Evolutionary conservation across 1,139 yeast genomes (phyloP).

Genomic region (Wickerhamomyces sp.): DNA sequence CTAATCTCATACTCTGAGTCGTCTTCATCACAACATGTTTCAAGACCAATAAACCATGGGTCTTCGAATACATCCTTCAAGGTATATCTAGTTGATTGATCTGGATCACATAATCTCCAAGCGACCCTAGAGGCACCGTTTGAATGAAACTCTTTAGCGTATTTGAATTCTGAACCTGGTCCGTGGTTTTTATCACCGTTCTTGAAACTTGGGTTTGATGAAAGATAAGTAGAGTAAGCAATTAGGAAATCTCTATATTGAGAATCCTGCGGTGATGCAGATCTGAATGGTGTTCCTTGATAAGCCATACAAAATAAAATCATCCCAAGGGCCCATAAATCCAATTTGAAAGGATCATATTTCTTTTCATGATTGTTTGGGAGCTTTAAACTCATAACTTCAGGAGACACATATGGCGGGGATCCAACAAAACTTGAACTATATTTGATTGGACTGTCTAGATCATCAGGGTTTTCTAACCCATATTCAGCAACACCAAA

Average conservation of each 20-base stretch:
- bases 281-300: slow-evolving; percentile 56
- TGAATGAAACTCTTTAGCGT: slow-evolving; percentile 56
- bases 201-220: slow-evolving; percentile 51
- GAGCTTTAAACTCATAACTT: slow-evolving; percentile 50
- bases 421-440: slow-evolving; percentile 61
- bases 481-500: slow-evolving; percentile 66
- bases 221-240: slow-evolving; percentile 45
- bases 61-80: slow-evolving; percentile 51
- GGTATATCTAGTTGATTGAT: slow-evolving; percentile 46
- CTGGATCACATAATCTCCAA: slow-evolving; percentile 72
- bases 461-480: slow-evolving; percentile 51
- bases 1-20: slow-evolving; percentile 33
- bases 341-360: slow-evolving; percentile 67
- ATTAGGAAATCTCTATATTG: slow-evolving; percentile 54
- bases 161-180: slow-evolving; percentile 64
- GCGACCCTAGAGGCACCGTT: slow-evolving; percentile 63
- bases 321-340: slow-evolving; percentile 71
- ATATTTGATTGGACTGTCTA: slow-evolving; percentile 40
- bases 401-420: slow-evolving; percentile 79
- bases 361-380: slow-evolving; percentile 24
- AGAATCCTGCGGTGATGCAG: slow-evolving; percentile 44
- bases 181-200: slow-evolving; percentile 45
- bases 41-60: slow-evolving; percentile 59
- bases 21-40: slow-evolving; percentile 56
- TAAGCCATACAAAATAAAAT: slow-evolving; percentile 54